Conservation (phyloP, 2,329 filamentous ascomycete genomes). For the Coniochaeta ligniaria region DNA sequence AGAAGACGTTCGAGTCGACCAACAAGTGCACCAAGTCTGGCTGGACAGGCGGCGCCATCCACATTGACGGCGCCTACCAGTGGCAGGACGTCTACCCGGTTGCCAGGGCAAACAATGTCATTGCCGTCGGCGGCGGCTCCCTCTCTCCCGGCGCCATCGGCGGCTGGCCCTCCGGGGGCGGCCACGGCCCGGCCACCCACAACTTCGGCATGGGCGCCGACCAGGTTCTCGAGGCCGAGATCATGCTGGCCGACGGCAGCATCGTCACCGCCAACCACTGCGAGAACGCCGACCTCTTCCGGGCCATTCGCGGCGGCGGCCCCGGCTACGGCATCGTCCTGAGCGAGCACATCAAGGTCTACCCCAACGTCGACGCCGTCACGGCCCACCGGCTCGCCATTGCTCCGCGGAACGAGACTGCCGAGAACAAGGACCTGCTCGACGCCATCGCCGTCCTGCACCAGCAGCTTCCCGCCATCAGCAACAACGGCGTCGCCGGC, state of each 20-base stretch:
- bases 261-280: conserved; percentile 6
- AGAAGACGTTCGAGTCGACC: conserved; percentile 11
- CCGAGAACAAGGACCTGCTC: background rate
- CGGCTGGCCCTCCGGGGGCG: conserved; percentile 39
- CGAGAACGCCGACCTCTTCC: conserved; percentile 11
- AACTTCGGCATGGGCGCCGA: conserved; percentile 31
- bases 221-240: conserved; percentile 27
- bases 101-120: conserved; percentile 19
- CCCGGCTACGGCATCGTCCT: background rate
- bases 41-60: conserved; percentile 17
- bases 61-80: conserved; percentile 17
- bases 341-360: background rate
- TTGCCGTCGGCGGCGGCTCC: conserved; percentile 28
- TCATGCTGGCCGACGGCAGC: conserved; percentile 30
- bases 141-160: conserved; percentile 38
- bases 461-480: too few relatives aligned
- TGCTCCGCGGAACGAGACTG: too few relatives aligned
- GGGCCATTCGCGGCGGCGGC: conserved; percentile 13
- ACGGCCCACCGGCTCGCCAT: background rate
- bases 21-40: conserved; percentile 15
- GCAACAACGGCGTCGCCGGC: too few relatives aligned
- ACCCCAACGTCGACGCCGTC: background rate
- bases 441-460: background rate
- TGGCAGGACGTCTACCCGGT: conserved; percentile 4
- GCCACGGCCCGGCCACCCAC: conserved; percentile 27